Evolutionary conservation across 805 yeast species (phyloP).

Genomic region (Allodekkera sacchari): DNA sequence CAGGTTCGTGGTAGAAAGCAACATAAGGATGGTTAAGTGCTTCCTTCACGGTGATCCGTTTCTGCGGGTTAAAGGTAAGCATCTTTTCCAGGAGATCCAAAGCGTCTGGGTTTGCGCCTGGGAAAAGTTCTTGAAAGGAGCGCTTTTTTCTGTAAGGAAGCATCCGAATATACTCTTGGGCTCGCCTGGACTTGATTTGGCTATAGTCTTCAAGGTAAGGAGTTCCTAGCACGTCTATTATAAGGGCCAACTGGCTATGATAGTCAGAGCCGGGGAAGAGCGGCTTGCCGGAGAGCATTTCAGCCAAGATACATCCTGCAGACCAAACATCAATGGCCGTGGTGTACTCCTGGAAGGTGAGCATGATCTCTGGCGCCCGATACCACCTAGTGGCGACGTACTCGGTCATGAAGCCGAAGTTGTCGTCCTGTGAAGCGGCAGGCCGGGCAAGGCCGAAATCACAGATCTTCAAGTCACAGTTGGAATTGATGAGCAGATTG

Average conservation of each 20-base stretch:
- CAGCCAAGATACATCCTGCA: constrained; percentile 93
- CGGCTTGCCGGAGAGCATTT: constrained; percentile 78
- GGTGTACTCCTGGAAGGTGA: constrained; percentile 86
- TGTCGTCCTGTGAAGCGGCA: constrained; percentile 54
- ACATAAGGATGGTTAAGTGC: constrained; percentile 86
- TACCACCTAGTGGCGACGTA: constrained; percentile 98
- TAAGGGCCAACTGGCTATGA: constrained; percentile 80
- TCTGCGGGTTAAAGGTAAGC: constrained; percentile 74
- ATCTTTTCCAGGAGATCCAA: constrained; percentile 61
- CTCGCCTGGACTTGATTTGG: constrained; percentile 70
- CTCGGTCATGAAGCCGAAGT: constrained; percentile 84
- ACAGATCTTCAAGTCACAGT: constrained; percentile 89
- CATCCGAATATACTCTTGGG: constrained; percentile 78
- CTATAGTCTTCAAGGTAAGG: constrained; percentile 74
- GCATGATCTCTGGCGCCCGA: constrained; percentile 96
- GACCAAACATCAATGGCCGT: constrained; percentile 97
- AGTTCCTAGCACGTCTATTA: constrained; percentile 80
- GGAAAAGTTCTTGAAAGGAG: constrained; percentile 44
- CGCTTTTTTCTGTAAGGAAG: constrained; percentile 64
- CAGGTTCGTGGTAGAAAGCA: constrained; percentile 84
- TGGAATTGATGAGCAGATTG: constrained; percentile 76
- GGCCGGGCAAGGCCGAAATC: constrained; percentile 87
- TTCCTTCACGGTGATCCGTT: constrained; percentile 74
- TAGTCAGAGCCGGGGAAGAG: constrained; percentile 92
- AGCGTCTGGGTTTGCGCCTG: constrained; percentile 54